Evolutionary conservation across 306 rosid genomes (phyloP), one percentile per base, ranked within the genome.

Genomic region (Delonix regia): DNA sequence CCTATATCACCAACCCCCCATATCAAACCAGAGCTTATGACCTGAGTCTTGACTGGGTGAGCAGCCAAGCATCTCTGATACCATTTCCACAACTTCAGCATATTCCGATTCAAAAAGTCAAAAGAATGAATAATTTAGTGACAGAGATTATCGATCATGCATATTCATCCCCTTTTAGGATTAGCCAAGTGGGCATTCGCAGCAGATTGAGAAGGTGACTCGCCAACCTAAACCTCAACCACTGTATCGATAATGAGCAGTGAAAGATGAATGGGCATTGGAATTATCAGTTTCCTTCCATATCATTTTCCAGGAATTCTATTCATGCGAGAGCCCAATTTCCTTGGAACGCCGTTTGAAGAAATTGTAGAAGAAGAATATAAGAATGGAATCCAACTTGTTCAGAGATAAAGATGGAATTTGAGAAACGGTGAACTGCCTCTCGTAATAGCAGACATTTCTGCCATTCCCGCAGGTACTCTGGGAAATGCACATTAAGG

Each of bases 1-100:
- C 89, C 91, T 51, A 88, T 79, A 74, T 88, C 91, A 73, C 91
- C 91, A 76, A 71, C 59, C 8, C 91, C 91, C 91, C 91, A 88
- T 57, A 88, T 88, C 63, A 88, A 19, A 75, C 86, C 88, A 33
- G 91, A 88, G 83, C 91, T 88, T 33, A 88, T 83, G 47, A 85
- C 84, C 86, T 85, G 91, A 0, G 91, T 88, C 84, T 88, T 88
- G 59, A 88, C 86, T 62, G 91, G 91, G 60, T 88, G 87, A 77
- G 84, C 84, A 45, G 87, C 81, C 69, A 88, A 78, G 81, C 85
- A 85, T 47, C 80, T 75, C 48, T 83, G 86, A 77, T 88, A 88
- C 91, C 87, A 85, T 83, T 79, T 83, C 91, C 91, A 88, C 79
- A 81, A 48, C 81, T 59, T 88, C 71, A 85, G 75, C 91, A 88